phyloP scores from a whole-genome alignment of 1,284 basidiomycete species.

The Trametes versicolor region DNA sequence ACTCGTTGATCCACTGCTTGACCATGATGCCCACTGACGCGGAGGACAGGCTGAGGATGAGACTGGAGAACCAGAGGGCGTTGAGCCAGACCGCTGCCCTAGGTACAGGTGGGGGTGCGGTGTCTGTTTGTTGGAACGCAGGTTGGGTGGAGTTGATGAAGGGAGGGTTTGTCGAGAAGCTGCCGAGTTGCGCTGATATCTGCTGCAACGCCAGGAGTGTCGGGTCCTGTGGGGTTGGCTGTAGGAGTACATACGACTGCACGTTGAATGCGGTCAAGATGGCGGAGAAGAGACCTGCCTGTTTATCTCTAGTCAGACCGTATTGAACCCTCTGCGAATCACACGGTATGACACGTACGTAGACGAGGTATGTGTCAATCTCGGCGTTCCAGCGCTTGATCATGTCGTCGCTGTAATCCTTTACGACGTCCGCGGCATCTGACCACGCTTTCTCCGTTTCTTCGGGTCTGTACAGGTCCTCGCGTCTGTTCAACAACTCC shows the following conservation, averaged over 20 bases:
- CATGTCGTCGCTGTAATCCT: slow-evolving; percentile 1
- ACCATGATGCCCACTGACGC: slow-evolving; percentile 25
- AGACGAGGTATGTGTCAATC: slow-evolving; percentile 15
- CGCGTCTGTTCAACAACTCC: background rate
- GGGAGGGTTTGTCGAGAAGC: background rate
- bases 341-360: background rate
- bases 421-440: background rate
- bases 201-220: background rate
- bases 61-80: slow-evolving; percentile 11
- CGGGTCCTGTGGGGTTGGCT: background rate
- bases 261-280: slow-evolving; percentile 16
- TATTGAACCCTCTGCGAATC: background rate
- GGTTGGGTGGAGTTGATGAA: slow-evolving; percentile 6
- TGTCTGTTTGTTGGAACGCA: background rate
- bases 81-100: slow-evolving; percentile 5
- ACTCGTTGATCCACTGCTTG: slow-evolving; percentile 25
- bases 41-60: slow-evolving; percentile 22
- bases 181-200: slow-evolving; percentile 11
- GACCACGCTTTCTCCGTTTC: background rate
- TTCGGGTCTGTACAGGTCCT: background rate
- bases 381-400: slow-evolving; percentile 9
- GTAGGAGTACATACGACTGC: slow-evolving; percentile 7
- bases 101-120: background rate
- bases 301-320: background rate
- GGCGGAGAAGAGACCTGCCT: slow-evolving; percentile 20